Evolutionary conservation across 768 basidiomycete genomes (phyloP), one percentile per base, ranked within the genome.

Genomic region (Pleurotus tuoliensis): DNA sequence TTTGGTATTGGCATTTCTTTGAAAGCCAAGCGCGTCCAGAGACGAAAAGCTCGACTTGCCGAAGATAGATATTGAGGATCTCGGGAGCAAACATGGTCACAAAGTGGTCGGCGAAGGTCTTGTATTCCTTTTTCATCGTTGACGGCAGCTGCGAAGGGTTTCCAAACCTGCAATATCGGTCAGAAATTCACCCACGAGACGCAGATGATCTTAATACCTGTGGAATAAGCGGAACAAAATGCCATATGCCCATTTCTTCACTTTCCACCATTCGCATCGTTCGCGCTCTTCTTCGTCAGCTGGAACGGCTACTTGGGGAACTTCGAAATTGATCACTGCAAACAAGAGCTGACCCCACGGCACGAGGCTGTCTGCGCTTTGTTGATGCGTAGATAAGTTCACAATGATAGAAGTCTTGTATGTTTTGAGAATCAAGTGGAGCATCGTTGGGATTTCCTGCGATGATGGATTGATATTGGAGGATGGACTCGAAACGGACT

Each of bases 171-270:
- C 16, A 20, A 15, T 30, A 39, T 47, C 18, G 47, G 25, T 39
- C 5, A 55, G 20, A 8, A 20, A 54, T 37, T 37, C 60, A 22
- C n/a, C 54, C 25, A 22, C 12, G 15, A 56, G 15, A 7, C 9
- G 15, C 44, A 38, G 30, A 38, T 37, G 8, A 7, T 11, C 22
- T 7, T 3, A 66, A 5, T 55, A 86, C 81, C 88, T 79, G 64
- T 88, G 87, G 79, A 94, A 94, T 13, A 94, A 73, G 20, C 86
- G 76, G 37, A 89, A 88, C 6, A 96, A 75, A 38, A 83, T 84
- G n/a, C 80, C 82, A 65, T 87, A 94, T 0, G 93, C 90, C 94
- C 93, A 95, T 67, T 96, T 96, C 74, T 95, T 95, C 7, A 88
- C 81, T 66, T 87, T 88, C 89, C 92, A 92, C 93, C 94, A 96